These are phyloP conservation scores for Didymella lethalis DNA, from an alignment of 2,329 filamentous ascomycete species.

Conservation along the genomic window DNA sequence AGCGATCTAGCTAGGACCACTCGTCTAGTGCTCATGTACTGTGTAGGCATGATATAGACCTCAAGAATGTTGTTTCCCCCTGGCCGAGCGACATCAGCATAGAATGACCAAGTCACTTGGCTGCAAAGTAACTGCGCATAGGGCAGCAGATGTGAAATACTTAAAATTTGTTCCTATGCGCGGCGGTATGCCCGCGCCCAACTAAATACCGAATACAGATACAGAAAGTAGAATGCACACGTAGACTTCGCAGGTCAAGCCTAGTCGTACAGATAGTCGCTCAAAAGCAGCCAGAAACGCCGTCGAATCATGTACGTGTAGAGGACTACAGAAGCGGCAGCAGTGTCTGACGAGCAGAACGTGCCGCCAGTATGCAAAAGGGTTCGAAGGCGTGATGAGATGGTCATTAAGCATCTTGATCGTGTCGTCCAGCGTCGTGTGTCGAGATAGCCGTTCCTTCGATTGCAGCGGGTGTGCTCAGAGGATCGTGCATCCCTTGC, in stretches of 20 bases:
- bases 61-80: not conserved
- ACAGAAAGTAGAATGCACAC: slow-evolving; percentile 39
- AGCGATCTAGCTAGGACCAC: not conserved
- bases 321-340: slow-evolving; percentile 23
- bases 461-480: slow-evolving; percentile 34
- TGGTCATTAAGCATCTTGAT: slow-evolving; percentile 52
- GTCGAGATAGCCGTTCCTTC: slow-evolving; percentile 39
- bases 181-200: slow-evolving; percentile 18
- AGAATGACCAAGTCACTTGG: not conserved
- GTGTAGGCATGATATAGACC: slow-evolving; percentile 14
- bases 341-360: slow-evolving; percentile 6
- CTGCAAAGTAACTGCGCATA: not conserved
- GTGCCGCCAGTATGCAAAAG: slow-evolving; percentile 15
- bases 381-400: slow-evolving; percentile 40
- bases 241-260: slow-evolving; percentile 30
- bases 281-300: slow-evolving; percentile 35
- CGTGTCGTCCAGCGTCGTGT: slow-evolving; percentile 52
- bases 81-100: not conserved
- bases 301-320: slow-evolving; percentile 35
- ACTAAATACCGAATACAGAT: slow-evolving; percentile 49
- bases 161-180: slow-evolving; percentile 29
- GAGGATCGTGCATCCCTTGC: slow-evolving; percentile 51
- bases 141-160: slow-evolving; percentile 14
- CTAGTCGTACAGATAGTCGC: slow-evolving; percentile 28
- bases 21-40: not conserved